A percentile compares a stretch with the other conserved stretches of the same genome.
Evolutionary conservation across 2,329 filamentous ascomycete species (phyloP).

Genomic region (Rutstroemia sp.): DNA sequence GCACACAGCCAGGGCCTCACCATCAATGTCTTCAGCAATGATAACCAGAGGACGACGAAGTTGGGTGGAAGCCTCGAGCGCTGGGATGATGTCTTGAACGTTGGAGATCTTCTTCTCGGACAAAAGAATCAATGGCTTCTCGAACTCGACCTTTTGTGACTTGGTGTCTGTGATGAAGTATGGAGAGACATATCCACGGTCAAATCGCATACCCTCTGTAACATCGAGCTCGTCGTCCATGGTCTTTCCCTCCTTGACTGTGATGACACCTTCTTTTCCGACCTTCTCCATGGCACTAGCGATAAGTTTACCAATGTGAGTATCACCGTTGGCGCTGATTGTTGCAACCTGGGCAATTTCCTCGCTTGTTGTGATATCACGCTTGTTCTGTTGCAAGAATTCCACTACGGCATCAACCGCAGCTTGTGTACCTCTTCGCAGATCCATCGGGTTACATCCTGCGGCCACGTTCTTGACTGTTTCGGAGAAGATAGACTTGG

Average conservation of each 20-base stretch:
- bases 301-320: slow-evolving; percentile 90
- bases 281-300: slow-evolving; percentile 99
- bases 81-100: slow-evolving; percentile 97
- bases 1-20: slow-evolving; percentile 96
- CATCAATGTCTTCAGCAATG: slow-evolving; percentile 98
- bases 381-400: slow-evolving; percentile 91
- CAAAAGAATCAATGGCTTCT: slow-evolving; percentile 97
- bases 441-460: slow-evolving; percentile 99
- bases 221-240: slow-evolving; percentile 96
- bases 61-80: slow-evolving; percentile 94
- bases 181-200: slow-evolving; percentile 95
- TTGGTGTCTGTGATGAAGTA: slow-evolving; percentile 99
- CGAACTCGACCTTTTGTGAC: slow-evolving; percentile 97
- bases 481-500: slow-evolving; percentile 97
- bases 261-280: slow-evolving; percentile 99
- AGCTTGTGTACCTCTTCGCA: slow-evolving; percentile 93
- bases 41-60: slow-evolving; percentile 93
- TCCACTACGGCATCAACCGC: slow-evolving; percentile 92
- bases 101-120: slow-evolving; percentile 99
- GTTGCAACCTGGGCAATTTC: slow-evolving; percentile 98
- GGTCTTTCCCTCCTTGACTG: slow-evolving; percentile 99
- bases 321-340: slow-evolving; percentile 95
- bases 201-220: slow-evolving; percentile 99
- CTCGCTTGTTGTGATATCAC: slow-evolving; percentile 93
- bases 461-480: slow-evolving; percentile 99